A percentile compares a stretch with the other conserved stretches of the same genome.
These are phyloP conservation scores for Boechera retrofracta DNA, from an alignment of 345 rosid species.

Conservation along the genomic window DNA sequence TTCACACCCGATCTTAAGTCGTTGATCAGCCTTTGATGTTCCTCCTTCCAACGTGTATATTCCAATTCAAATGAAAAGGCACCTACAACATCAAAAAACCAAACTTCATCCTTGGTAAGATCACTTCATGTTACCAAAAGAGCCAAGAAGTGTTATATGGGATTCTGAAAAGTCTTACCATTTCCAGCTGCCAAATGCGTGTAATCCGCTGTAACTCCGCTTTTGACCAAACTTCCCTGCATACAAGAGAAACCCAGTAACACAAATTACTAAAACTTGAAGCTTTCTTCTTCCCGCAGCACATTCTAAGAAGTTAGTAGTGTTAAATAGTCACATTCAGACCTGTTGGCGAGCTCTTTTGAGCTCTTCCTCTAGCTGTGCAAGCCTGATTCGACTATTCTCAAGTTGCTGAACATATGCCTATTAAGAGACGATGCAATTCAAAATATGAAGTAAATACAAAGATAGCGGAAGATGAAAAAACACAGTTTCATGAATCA, in stretches of 20 bases:
- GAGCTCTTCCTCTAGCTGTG: constrained; percentile 87
- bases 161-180: constrained; percentile 51
- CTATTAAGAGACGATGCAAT: constrained; percentile 58
- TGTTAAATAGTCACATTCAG: background rate
- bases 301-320: background rate
- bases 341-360: constrained; percentile 86
- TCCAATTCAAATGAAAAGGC: constrained; percentile 82
- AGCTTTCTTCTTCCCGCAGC: background rate
- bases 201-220: constrained; percentile 58
- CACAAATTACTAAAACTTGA: constrained; percentile 1
- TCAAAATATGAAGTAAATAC: background rate
- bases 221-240: constrained; percentile 60
- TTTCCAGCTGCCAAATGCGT: constrained; percentile 53
- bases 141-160: background rate
- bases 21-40: constrained; percentile 73
- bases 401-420: constrained; percentile 97
- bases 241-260: constrained; percentile 13
- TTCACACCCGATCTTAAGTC: constrained; percentile 76
- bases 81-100: constrained; percentile 48
- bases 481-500: background rate
- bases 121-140: background rate
- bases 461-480: background rate
- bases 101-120: background rate
- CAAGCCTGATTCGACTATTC: constrained; percentile 65
- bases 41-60: constrained; percentile 87